Evolutionary conservation across 1,284 basidiomycete genomes (phyloP).

Genomic region (Cystobasidium pallidum): DNA sequence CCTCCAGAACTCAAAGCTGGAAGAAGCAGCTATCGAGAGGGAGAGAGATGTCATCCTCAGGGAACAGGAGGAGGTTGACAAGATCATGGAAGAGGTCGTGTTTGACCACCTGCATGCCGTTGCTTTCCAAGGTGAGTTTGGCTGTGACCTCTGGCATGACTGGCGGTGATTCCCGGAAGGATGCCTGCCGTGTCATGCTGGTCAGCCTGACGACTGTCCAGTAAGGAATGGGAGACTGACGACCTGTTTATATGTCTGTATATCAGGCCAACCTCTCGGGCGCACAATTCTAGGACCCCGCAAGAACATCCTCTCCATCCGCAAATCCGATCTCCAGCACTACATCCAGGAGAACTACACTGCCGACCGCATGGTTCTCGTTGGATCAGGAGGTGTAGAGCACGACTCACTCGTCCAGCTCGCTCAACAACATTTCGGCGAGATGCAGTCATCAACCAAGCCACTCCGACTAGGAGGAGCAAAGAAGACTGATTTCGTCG

Average conservation of each 20-base stretch:
- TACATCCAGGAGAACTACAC: slow-evolving; percentile 99
- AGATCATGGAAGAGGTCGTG: slow-evolving; percentile 96
- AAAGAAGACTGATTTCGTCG: slow-evolving; percentile 79
- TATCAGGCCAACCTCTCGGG: slow-evolving; percentile 74
- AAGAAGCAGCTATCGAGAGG: slow-evolving; percentile 83
- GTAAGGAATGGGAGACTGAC: too few relatives aligned
- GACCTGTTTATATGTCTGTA: too few relatives aligned
- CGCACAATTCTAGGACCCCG: slow-evolving; percentile 97
- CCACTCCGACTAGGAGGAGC: slow-evolving; percentile 85
- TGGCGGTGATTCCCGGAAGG: too few relatives aligned
- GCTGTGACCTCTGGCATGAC: not conserved
- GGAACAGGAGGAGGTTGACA: slow-evolving; percentile 99
- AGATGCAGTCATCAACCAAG: slow-evolving; percentile 81
- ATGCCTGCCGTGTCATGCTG: too few relatives aligned
- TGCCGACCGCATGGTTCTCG: slow-evolving; percentile 97
- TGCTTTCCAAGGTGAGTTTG: slow-evolving; percentile 83
- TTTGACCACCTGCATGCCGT: slow-evolving; percentile 97
- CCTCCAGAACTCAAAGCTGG: slow-evolving; percentile 95
- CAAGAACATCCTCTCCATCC: slow-evolving; percentile 94
- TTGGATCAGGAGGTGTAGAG: slow-evolving; percentile 93
- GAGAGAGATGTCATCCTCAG: slow-evolving; percentile 96
- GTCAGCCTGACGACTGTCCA: too few relatives aligned
- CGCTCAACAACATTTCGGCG: slow-evolving; percentile 89
- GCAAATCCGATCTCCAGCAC: slow-evolving; percentile 79
- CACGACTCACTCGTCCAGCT: slow-evolving; percentile 92